A percentile compares a stretch with the other conserved stretches of the same genome.
Evolutionary conservation across 2,329 filamentous ascomycete species (phyloP).

Genomic region (Celoporthe dispersa): DNA sequence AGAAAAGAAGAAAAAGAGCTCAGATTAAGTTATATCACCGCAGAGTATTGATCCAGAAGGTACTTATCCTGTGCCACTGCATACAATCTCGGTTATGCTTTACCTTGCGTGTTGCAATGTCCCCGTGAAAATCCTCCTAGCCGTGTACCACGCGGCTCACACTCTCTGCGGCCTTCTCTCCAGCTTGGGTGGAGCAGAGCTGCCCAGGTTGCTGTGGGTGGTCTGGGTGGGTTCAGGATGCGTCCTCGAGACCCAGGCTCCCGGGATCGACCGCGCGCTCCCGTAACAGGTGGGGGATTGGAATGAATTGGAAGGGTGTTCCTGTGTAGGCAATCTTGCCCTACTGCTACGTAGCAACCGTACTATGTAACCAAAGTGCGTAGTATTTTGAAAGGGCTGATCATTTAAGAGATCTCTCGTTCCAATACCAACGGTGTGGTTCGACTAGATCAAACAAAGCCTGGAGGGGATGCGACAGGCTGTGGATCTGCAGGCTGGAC

Average conservation of each 20-base stretch:
- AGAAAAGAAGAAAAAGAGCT: background rate
- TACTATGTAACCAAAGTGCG: too few relatives aligned
- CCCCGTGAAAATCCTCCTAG: background rate
- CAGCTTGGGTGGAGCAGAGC: background rate
- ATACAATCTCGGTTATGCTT: background rate
- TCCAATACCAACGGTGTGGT: background rate
- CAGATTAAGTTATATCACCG: background rate
- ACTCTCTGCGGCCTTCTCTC: background rate
- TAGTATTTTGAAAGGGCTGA: too few relatives aligned
- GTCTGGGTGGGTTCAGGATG: background rate
- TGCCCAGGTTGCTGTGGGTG: background rate
- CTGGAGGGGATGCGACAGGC: too few relatives aligned
- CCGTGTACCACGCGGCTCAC: background rate
- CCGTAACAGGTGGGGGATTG: background rate
- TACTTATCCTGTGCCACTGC: background rate
- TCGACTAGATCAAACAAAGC: too few relatives aligned
- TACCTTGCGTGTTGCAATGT: background rate
- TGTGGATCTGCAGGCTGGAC: background rate
- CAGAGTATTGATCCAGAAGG: background rate
- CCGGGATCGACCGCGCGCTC: conserved; percentile 3
- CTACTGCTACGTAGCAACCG: background rate
- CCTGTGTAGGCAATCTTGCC: background rate
- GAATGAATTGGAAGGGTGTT: background rate
- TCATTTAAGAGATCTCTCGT: too few relatives aligned
- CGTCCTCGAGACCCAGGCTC: background rate